Evolutionary conservation across 177 flowering plant genomes (phyloP).

Genomic region (Vitis hybrid): DNA sequence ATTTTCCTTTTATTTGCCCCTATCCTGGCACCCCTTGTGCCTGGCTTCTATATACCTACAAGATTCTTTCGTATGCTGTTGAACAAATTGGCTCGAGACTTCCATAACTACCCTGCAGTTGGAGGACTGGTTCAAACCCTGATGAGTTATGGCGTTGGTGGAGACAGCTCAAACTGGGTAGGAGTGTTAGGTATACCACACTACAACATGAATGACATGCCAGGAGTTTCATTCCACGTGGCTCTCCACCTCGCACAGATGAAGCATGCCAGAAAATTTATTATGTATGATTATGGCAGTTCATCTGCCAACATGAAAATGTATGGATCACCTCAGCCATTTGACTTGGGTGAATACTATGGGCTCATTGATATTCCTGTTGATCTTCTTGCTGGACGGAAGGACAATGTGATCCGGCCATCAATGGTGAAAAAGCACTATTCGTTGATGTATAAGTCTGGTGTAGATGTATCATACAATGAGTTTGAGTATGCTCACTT

Average conservation of each 20-base stretch:
- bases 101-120: constrained; percentile 91
- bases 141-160: constrained; percentile 85
- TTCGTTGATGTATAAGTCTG: constrained; percentile 61
- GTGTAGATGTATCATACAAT: constrained; percentile 65
- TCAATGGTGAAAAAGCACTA: constrained; percentile 87
- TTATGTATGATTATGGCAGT: constrained; percentile 86
- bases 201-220: constrained; percentile 98
- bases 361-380: constrained; percentile 78
- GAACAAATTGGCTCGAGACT: constrained; percentile 92
- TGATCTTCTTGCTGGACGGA: constrained; percentile 85
- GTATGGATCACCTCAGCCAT: constrained; percentile 74
- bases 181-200: constrained; percentile 86
- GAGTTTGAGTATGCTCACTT: constrained; percentile 92
- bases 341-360: constrained; percentile 77
- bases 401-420: constrained; percentile 77
- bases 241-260: constrained; percentile 90
- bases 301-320: constrained; percentile 57
- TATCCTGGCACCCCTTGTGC: constrained; percentile 57
- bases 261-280: constrained; percentile 62
- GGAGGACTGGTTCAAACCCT: constrained; percentile 97
- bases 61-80: constrained; percentile 91
- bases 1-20: constrained; percentile 57
- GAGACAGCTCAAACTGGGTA: constrained; percentile 98
- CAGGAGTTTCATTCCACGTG: constrained; percentile 80
- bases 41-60: constrained; percentile 91